phyloP scores from a whole-genome alignment of 768 basidiomycete genomes.

The Trametopsis cervina region DNA sequence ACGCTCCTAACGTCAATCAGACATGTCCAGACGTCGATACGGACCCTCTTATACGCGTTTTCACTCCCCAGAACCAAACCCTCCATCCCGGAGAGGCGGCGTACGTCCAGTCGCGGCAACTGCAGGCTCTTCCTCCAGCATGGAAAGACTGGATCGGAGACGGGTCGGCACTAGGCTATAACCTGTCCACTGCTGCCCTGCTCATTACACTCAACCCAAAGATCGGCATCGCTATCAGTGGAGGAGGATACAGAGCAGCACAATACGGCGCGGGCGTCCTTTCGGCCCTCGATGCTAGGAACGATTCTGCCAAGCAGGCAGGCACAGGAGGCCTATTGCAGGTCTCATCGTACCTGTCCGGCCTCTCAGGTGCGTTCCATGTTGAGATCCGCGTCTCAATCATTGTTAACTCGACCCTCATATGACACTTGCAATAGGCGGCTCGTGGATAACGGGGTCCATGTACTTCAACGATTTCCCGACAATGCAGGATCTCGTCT shows the following conservation, averaged over 20 bases:
- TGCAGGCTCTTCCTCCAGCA: constrained; percentile 30
- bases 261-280: constrained; percentile 46
- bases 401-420: too few relatives aligned
- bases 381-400: too few relatives aligned
- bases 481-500: constrained; percentile 44
- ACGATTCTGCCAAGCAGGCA: constrained; percentile 30
- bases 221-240: constrained; percentile 45
- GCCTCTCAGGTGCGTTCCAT: constrained; percentile 33
- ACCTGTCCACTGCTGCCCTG: constrained; percentile 8
- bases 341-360: constrained; percentile 44
- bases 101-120: constrained; percentile 30
- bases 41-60: constrained; percentile 3
- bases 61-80: constrained; percentile 4
- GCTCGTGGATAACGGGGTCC: constrained; percentile 63
- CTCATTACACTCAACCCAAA: constrained; percentile 20
- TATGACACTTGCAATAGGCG: constrained; percentile 27
- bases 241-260: constrained; percentile 53
- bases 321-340: constrained; percentile 49
- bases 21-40: constrained; percentile 1
- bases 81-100: constrained; percentile 29
- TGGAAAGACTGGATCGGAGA: constrained; percentile 28
- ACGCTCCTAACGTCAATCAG: constrained; percentile 8
- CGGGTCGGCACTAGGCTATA: constrained; percentile 30
- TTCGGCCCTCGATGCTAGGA: constrained; percentile 43
- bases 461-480: constrained; percentile 62